Evolutionary conservation across 345 rosid genomes (phyloP).

Genomic region (Cardamine resedifolia): DNA sequence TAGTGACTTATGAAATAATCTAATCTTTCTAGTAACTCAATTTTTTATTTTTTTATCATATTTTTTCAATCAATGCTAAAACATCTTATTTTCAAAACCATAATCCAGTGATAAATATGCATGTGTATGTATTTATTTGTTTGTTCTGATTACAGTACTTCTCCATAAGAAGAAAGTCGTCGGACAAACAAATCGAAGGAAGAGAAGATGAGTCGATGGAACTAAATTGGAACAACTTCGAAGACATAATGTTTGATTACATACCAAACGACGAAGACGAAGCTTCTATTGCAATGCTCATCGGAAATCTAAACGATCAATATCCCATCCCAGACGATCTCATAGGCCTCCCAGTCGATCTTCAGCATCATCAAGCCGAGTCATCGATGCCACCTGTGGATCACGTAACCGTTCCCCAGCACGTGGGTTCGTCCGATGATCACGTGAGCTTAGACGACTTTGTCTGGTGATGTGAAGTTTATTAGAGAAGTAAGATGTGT

Average conservation of each 20-base stretch:
- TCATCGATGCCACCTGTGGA: conserved; percentile 1
- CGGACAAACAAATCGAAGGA: conserved; percentile 17
- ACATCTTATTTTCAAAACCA: too few species aligned
- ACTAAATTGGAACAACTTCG: neutral
- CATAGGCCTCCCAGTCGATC: conserved; percentile 14
- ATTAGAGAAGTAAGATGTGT: too few species aligned
- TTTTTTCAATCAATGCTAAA: too few species aligned
- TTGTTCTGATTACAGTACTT: conserved; percentile 49
- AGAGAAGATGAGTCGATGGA: neutral
- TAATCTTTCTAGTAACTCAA: too few species aligned
- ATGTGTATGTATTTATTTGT: neutral
- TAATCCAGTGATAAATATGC: neutral
- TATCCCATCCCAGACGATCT: conserved; percentile 22
- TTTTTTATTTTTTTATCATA: too few species aligned
- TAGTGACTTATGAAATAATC: too few species aligned
- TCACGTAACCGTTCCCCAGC: neutral
- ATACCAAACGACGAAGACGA: conserved; percentile 56
- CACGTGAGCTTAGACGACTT: conserved; percentile 5
- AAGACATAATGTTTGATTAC: neutral
- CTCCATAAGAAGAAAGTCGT: conserved; percentile 42
- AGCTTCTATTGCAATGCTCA: conserved; percentile 46
- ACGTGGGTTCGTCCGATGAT: conserved; percentile 15
- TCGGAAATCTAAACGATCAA: conserved; percentile 47
- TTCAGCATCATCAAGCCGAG: conserved; percentile 22
- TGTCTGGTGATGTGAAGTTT: conserved; percentile 16